These are phyloP conservation scores for Tetracladium setigerum DNA, from an alignment of 495 filamentous ascomycete species.

Conservation along the genomic window DNA sequence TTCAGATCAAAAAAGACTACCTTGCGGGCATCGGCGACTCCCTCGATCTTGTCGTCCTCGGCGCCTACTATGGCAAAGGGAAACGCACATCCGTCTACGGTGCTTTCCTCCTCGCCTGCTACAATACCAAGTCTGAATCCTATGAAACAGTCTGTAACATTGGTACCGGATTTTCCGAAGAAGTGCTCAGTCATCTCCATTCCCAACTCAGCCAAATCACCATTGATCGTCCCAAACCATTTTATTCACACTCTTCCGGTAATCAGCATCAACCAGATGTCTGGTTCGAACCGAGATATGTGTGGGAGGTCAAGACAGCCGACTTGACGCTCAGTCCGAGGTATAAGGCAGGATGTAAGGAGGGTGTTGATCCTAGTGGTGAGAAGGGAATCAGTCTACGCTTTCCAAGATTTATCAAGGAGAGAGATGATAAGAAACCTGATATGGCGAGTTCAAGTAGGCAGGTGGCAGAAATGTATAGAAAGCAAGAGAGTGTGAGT, in stretches of 20 bases:
- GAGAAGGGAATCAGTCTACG: slow-evolving; percentile 82
- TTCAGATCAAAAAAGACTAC: slow-evolving; percentile 93
- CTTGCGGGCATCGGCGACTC: slow-evolving; percentile 89
- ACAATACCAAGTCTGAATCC: slow-evolving; percentile 66
- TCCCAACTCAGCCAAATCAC: slow-evolving; percentile 56
- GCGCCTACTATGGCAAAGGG: slow-evolving; percentile 88
- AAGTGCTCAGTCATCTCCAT: slow-evolving; percentile 75
- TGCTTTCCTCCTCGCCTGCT: slow-evolving; percentile 90
- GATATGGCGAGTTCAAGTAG: slow-evolving; percentile 79
- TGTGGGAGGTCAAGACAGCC: slow-evolving; percentile 97
- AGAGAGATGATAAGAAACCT: slow-evolving; percentile 87
- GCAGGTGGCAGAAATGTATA: slow-evolving; percentile 94
- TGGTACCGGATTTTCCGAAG: slow-evolving; percentile 92
- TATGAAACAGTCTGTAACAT: slow-evolving; percentile 98
- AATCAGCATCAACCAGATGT: slow-evolving; percentile 94
- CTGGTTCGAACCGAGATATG: slow-evolving; percentile 90
- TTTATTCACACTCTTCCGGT: slow-evolving; percentile 77
- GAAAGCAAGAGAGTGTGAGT: slow-evolving; percentile 79
- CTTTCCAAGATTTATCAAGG: slow-evolving; percentile 87
- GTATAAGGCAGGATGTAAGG: slow-evolving; percentile 71
- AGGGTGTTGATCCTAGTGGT: slow-evolving; percentile 57
- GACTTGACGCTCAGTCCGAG: slow-evolving; percentile 88
- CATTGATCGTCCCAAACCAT: slow-evolving; percentile 89
- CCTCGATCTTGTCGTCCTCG: slow-evolving; percentile 90
- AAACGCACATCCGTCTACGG: slow-evolving; percentile 94